Conservation (phyloP, 257 asterid genomes). For the Mitragyna speciosa region DNA sequence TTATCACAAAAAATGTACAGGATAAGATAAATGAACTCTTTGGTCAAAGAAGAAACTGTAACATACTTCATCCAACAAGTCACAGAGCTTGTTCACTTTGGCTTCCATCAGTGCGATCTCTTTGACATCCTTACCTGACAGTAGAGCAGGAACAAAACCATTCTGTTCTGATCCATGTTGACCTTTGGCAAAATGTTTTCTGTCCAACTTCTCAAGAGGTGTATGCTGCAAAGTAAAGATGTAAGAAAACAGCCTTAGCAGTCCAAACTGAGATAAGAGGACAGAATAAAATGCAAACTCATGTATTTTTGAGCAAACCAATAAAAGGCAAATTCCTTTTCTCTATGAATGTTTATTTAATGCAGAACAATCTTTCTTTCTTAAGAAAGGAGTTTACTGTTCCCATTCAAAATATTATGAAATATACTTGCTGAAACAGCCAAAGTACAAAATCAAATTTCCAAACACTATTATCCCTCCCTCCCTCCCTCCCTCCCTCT, state of each 20-base stretch:
- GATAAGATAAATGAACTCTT: background rate
- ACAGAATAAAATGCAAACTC: background rate
- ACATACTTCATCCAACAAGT: conserved; percentile 73
- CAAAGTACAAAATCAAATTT: too few relatives aligned
- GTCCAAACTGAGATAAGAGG: too few relatives aligned
- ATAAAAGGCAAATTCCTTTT: background rate
- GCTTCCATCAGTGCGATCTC: conserved; percentile 87
- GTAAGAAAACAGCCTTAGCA: too few relatives aligned
- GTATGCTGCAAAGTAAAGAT: conserved; percentile 52
- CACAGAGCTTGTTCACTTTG: conserved; percentile 75
- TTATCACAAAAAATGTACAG: background rate
- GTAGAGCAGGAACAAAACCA: conserved; percentile 41
- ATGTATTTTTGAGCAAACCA: background rate
- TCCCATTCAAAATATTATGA: background rate
- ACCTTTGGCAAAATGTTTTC: conserved; percentile 79
- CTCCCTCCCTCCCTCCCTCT: too few relatives aligned
- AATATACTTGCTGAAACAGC: background rate
- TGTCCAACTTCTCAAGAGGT: conserved; percentile 78
- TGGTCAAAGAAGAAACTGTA: background rate
- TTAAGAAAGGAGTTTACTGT: too few relatives aligned
- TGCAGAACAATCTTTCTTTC: background rate
- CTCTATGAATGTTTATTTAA: background rate
- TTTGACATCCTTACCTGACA: conserved; percentile 58
- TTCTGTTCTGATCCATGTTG: conserved; percentile 52
- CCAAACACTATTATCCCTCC: background rate